These are phyloP conservation scores for Colletotrichum chlorophyti DNA, from an alignment of 2,329 filamentous ascomycete species.

Conservation along the genomic window DNA sequence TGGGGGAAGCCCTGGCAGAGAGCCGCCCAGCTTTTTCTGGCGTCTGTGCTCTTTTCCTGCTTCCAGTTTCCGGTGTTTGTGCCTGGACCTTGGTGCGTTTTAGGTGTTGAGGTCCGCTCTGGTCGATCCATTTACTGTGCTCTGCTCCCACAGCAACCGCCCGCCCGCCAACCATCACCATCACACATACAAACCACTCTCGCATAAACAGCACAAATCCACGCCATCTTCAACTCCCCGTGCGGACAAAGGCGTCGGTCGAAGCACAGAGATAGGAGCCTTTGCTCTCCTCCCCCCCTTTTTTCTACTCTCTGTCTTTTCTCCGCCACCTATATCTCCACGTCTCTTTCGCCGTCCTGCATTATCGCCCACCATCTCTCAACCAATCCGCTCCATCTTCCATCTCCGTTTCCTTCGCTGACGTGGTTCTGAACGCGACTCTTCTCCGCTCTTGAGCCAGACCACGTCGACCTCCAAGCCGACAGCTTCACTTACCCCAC, in stretches of 20 bases:
- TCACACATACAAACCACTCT: slow-evolving; percentile 3
- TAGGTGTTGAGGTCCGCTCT: neutral
- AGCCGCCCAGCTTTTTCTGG: neutral
- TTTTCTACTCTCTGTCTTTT: neutral
- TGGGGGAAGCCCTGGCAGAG: too few relatives aligned
- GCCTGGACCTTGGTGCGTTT: neutral
- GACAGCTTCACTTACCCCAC: neutral
- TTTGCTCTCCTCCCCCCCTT: slow-evolving; percentile 15
- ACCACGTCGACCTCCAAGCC: neutral
- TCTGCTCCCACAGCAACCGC: slow-evolving; percentile 30
- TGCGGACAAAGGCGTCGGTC: slow-evolving; percentile 21
- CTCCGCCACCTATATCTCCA: neutral
- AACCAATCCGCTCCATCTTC: slow-evolving; percentile 3
- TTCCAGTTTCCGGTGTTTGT: neutral
- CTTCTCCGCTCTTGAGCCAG: slow-evolving; percentile 12
- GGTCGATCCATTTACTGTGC: slow-evolving; percentile 8
- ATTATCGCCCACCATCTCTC: slow-evolving; percentile 1
- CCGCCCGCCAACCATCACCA: slow-evolving; percentile 27
- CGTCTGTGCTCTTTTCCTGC: neutral
- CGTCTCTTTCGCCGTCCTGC: neutral
- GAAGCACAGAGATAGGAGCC: slow-evolving; percentile 7
- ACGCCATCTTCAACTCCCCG: neutral
- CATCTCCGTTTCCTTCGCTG: slow-evolving; percentile 22
- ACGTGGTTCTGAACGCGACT: slow-evolving; percentile 25
- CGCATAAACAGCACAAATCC: neutral